These are phyloP conservation scores for Neolecta irregularis DNA, from an alignment of 1,139 yeast species.

Conservation along the genomic window DNA sequence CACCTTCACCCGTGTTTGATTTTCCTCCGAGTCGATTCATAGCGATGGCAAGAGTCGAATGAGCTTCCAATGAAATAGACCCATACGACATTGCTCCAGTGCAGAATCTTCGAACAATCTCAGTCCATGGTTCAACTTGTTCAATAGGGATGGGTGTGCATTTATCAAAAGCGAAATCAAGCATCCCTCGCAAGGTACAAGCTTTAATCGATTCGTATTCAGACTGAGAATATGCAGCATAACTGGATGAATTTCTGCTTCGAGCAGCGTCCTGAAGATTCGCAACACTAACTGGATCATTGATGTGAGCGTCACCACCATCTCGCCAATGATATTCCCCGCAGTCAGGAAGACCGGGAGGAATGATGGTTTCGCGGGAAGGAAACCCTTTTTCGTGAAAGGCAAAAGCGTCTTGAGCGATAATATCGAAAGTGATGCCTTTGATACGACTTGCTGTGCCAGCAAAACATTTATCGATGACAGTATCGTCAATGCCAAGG, in stretches of 20 bases:
- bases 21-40: slow-evolving; percentile 97
- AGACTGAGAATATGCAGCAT: slow-evolving; percentile 74
- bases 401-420: slow-evolving; percentile 91
- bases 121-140: slow-evolving; percentile 99
- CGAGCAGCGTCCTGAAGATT: slow-evolving; percentile 92
- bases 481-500: slow-evolving; percentile 86
- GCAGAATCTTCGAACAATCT: slow-evolving; percentile 88
- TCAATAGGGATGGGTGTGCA: slow-evolving; percentile 75
- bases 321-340: slow-evolving; percentile 99
- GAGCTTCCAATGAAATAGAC: slow-evolving; percentile 96
- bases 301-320: slow-evolving; percentile 91
- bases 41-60: slow-evolving; percentile 92
- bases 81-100: slow-evolving; percentile 99
- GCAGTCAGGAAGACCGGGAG: slow-evolving; percentile 71
- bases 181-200: slow-evolving; percentile 85
- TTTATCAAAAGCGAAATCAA: slow-evolving; percentile 69
- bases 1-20: slow-evolving; percentile 98
- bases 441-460: slow-evolving; percentile 95
- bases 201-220: slow-evolving; percentile 84
- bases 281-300: slow-evolving; percentile 90
- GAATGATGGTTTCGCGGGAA: slow-evolving; percentile 51
- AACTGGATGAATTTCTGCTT: slow-evolving; percentile 85
- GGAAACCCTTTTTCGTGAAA: slow-evolving; percentile 90
- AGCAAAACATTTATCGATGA: slow-evolving; percentile 86
- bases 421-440: slow-evolving; percentile 88